These are phyloP conservation scores for Lactarius vividus DNA, from an alignment of 768 basidiomycete genomes.

Conservation along the genomic window DNA sequence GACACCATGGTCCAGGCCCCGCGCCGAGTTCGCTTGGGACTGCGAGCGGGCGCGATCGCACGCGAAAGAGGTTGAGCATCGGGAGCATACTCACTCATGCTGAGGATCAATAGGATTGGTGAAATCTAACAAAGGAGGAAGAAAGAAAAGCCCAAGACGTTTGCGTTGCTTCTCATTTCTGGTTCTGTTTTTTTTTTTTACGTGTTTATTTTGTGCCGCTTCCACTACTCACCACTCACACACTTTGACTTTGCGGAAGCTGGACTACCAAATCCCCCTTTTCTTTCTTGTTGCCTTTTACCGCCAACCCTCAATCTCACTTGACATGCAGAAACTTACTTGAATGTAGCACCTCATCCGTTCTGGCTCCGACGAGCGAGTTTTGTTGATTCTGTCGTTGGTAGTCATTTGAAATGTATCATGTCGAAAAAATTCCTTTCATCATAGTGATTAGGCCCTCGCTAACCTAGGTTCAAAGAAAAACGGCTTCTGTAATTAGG, in stretches of 20 bases:
- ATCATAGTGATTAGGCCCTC: too few species aligned
- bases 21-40: neutral
- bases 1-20: slow-evolving; percentile 4
- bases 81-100: slow-evolving; percentile 15
- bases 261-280: neutral
- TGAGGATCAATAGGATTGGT: slow-evolving; percentile 2
- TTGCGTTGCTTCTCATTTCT: neutral
- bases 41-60: slow-evolving; percentile 1
- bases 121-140: neutral
- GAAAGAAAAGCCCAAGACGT: slow-evolving; percentile 11
- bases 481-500: too few species aligned
- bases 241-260: neutral
- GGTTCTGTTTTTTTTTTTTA: neutral
- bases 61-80: slow-evolving; percentile 22
- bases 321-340: slow-evolving; percentile 8
- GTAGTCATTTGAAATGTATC: slow-evolving; percentile 11
- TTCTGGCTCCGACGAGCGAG: neutral
- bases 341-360: slow-evolving; percentile 20
- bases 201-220: slow-evolving; percentile 3
- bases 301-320: neutral
- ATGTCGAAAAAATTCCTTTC: neutral
- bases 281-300: neutral
- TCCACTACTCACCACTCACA: neutral
- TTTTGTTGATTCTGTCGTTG: neutral
- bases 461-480: too few species aligned